phyloP scores from a whole-genome alignment of 225 moss, liverwort and hornwort species.

The Straminergon stramineum region DNA sequence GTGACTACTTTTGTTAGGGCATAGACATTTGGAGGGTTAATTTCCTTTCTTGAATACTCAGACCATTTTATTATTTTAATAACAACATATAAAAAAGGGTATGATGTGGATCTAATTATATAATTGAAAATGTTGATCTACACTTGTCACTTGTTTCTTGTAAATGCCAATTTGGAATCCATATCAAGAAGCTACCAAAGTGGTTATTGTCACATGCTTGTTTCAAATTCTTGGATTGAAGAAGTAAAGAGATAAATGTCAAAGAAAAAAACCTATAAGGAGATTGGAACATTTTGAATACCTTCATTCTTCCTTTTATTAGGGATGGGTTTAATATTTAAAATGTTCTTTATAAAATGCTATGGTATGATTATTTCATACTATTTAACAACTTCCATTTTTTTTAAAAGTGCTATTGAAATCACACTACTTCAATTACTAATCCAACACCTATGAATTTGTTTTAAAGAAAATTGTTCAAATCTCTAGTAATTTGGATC shows the following conservation, averaged over 20 bases:
- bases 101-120: background rate
- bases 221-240: background rate
- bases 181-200: no score
- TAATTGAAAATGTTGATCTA: background rate
- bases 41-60: background rate
- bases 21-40: accelerated
- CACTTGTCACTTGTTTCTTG: background rate
- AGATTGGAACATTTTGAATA: background rate
- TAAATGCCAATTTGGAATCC: background rate
- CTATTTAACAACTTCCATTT: background rate
- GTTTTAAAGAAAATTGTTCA: background rate
- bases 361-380: background rate
- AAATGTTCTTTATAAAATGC: background rate
- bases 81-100: background rate
- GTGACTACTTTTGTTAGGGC: accelerated
- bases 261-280: accelerated
- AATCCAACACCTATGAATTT: background rate
- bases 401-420: background rate
- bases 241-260: background rate
- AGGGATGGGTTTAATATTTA: background rate
- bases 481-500: background rate
- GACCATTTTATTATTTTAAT: background rate
- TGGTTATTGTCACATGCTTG: background rate
- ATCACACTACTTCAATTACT: no score
- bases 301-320: background rate